These are phyloP conservation scores for Claviceps quebecensis DNA, from an alignment of 2,329 filamentous ascomycete species.

Conservation along the genomic window DNA sequence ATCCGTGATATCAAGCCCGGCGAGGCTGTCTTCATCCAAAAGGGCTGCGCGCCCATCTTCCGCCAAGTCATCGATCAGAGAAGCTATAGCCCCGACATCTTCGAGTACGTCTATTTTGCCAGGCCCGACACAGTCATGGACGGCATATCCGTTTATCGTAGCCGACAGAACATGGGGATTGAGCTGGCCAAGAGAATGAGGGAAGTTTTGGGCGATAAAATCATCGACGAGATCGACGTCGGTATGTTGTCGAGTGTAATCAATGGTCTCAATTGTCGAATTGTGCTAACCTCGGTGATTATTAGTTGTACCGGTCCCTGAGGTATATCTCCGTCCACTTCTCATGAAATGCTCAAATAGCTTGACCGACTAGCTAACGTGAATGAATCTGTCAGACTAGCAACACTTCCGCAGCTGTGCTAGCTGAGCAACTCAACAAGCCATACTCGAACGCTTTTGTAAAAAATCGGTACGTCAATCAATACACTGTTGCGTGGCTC, in stretches of 20 bases:
- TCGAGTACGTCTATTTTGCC: constrained; percentile 81
- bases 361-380: neutral
- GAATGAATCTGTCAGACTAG: constrained; percentile 35
- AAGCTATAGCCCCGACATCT: constrained; percentile 63
- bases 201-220: constrained; percentile 51
- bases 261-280: constrained; percentile 10
- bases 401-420: constrained; percentile 63
- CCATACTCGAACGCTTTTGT: constrained; percentile 72
- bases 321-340: constrained; percentile 12
- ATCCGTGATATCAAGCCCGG: constrained; percentile 70
- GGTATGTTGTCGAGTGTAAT: constrained; percentile 6
- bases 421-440: constrained; percentile 63
- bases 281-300: neutral
- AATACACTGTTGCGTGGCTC: constrained; percentile 32
- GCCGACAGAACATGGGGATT: constrained; percentile 74
- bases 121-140: constrained; percentile 73
- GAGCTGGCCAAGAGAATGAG: constrained; percentile 64
- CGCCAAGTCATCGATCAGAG: constrained; percentile 55
- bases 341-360: neutral
- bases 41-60: constrained; percentile 61
- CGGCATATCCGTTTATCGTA: constrained; percentile 74
- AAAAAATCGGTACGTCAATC: constrained; percentile 57
- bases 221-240: constrained; percentile 63
- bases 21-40: constrained; percentile 73
- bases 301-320: constrained; percentile 56